Conservation (phyloP, 345 rosid genomes). For the Aquilaria malaccensis region DNA sequence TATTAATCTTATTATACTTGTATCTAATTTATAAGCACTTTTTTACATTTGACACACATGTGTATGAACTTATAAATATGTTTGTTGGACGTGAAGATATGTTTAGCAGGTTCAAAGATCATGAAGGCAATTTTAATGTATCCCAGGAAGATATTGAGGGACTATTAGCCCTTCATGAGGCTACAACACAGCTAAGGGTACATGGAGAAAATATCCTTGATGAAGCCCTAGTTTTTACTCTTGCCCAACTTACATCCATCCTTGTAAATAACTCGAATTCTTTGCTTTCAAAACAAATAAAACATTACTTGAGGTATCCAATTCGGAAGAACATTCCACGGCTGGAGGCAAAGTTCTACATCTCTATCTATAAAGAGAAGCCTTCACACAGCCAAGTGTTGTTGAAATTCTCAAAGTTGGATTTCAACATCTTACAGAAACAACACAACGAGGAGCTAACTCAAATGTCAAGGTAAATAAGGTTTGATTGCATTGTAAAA, state of each 20-base stretch:
- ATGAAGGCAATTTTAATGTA: slow-evolving; percentile 13
- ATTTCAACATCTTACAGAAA: slow-evolving; percentile 21
- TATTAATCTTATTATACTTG: too few relatives aligned
- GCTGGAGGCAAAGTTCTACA: slow-evolving; percentile 14
- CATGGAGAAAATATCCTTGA: slow-evolving; percentile 23
- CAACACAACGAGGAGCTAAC: slow-evolving; percentile 16
- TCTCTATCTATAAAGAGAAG: slow-evolving; percentile 11
- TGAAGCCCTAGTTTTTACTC: slow-evolving; percentile 2
- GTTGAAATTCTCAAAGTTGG: slow-evolving; percentile 21
- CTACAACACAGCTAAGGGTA: slow-evolving; percentile 6
- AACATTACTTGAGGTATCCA: slow-evolving; percentile 12
- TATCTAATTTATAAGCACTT: too few relatives aligned
- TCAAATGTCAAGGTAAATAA: slow-evolving; percentile 8
- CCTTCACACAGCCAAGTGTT: slow-evolving; percentile 3
- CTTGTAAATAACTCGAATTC: neutral
- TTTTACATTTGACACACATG: too few relatives aligned
- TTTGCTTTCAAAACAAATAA: slow-evolving; percentile 10
- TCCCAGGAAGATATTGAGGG: neutral
- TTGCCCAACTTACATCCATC: neutral
- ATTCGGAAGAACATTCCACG: slow-evolving; percentile 10
- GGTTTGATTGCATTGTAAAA: too few relatives aligned
- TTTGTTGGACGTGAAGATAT: slow-evolving; percentile 12
- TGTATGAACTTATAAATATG: too few relatives aligned
- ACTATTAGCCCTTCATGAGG: slow-evolving; percentile 12
- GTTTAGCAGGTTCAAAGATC: slow-evolving; percentile 20